These are phyloP conservation scores for Pseudocercospora fijiensis DNA, from an alignment of 2,329 filamentous ascomycete genomes.

Conservation along the genomic window DNA sequence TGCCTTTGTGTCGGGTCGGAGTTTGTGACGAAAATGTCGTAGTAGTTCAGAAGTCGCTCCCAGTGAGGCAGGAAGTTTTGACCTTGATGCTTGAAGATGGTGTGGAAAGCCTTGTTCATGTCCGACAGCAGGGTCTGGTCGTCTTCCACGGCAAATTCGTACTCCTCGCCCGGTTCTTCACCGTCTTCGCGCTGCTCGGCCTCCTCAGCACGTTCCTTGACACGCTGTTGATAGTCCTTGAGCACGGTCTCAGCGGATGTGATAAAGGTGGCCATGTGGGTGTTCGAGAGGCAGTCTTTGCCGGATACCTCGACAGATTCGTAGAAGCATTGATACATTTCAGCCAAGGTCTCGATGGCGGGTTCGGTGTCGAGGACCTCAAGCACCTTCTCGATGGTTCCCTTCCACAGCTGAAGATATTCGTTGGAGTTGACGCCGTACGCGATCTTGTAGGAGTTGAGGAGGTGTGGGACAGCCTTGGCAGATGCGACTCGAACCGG, in stretches of 20 bases:
- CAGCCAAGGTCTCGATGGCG: conserved; percentile 90
- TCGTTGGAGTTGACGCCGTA: conserved; percentile 79
- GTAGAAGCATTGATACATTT: conserved; percentile 99
- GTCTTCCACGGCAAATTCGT: conserved; percentile 88
- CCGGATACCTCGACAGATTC: conserved; percentile 94
- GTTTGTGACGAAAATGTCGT: conserved; percentile 79
- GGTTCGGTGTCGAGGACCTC: conserved; percentile 93
- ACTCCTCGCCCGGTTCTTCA: conserved; percentile 70
- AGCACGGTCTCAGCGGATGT: conserved; percentile 80
- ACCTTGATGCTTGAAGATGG: conserved; percentile 96
- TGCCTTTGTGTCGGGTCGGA: conserved; percentile 86
- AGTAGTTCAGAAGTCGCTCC: conserved; percentile 81
- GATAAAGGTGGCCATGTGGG: conserved; percentile 85
- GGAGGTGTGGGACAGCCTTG: conserved; percentile 87
- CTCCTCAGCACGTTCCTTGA: conserved; percentile 79
- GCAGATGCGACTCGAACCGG: conserved; percentile 93
- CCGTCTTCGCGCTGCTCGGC: conserved; percentile 81
- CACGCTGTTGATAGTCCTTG: conserved; percentile 88
- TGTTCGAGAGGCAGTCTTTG: conserved; percentile 72
- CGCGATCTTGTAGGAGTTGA: conserved; percentile 91
- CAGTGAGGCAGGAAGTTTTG: conserved; percentile 80
- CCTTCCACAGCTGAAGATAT: conserved; percentile 78
- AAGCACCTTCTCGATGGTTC: conserved; percentile 83
- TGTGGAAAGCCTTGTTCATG: conserved; percentile 99
- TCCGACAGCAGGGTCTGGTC: conserved; percentile 95